These are phyloP conservation scores for Priceomyces haplophilus DNA, from an alignment of 805 yeast genomes.

Conservation along the genomic window DNA sequence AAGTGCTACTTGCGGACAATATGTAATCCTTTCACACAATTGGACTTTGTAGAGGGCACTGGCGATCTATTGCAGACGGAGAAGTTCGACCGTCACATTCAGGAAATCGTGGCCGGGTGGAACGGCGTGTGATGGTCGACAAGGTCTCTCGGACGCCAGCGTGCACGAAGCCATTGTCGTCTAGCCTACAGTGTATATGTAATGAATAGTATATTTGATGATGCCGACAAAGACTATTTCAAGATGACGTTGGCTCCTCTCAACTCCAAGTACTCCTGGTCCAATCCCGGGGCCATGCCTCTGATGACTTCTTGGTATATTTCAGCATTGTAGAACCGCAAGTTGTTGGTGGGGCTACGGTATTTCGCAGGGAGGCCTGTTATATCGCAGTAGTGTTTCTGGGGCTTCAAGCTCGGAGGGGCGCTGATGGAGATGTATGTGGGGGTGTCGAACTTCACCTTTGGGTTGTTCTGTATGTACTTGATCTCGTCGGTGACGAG, in stretches of 20 bases:
- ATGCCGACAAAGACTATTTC: slow-evolving; percentile 34
- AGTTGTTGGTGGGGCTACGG: slow-evolving; percentile 67
- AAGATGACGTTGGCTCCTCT: slow-evolving; percentile 86
- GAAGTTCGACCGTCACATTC: slow-evolving; percentile 29
- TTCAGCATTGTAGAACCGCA: slow-evolving; percentile 80
- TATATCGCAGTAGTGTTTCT: slow-evolving; percentile 84
- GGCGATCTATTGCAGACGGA: slow-evolving; percentile 27
- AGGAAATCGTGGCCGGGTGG: slow-evolving; percentile 26
- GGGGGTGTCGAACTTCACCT: slow-evolving; percentile 48
- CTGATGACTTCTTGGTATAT: slow-evolving; percentile 70
- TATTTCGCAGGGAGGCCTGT: slow-evolving; percentile 84
- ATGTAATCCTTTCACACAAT: slow-evolving; percentile 59
- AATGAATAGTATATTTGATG: no score
- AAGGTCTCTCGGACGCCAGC: no score
- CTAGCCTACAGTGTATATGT: no score
- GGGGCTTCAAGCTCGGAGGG: slow-evolving; percentile 82
- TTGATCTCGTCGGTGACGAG: slow-evolving; percentile 75
- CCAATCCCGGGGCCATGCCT: slow-evolving; percentile 84
- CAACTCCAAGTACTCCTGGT: slow-evolving; percentile 84
- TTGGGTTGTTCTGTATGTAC: slow-evolving; percentile 45
- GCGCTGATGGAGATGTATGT: slow-evolving; percentile 73
- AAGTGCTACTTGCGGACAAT: slow-evolving; percentile 52
- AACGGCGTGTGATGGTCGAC: slow-evolving; percentile 8
- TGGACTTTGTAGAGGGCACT: slow-evolving; percentile 11
- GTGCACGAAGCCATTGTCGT: no score